Evolutionary conservation across 306 rosid species (phyloP).

Genomic region (Vicia sativa): DNA sequence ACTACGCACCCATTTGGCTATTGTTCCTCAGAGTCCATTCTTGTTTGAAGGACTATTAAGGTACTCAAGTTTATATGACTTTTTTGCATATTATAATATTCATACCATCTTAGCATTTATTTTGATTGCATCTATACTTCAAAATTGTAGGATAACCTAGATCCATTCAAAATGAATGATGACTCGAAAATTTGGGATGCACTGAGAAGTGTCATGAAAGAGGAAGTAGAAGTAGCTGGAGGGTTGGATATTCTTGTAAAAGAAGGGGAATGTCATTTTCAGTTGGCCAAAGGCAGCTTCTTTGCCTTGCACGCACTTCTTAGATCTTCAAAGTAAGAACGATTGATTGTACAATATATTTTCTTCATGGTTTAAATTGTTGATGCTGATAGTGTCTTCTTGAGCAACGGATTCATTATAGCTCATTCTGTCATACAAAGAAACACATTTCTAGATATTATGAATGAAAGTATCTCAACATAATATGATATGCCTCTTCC

Average conservation of each 20-base stretch:
- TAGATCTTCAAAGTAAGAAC: conserved; percentile 76
- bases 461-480: conserved; percentile 26
- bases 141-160: conserved; percentile 73
- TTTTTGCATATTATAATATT: conserved; percentile 1
- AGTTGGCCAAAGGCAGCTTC: conserved; percentile 92
- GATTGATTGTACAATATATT: neutral
- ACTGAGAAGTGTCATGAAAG: conserved; percentile 76
- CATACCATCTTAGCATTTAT: conserved; percentile 29
- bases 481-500: neutral
- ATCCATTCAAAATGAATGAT: conserved; percentile 65
- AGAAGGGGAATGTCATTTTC: conserved; percentile 84
- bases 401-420: conserved; percentile 13
- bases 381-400: conserved; percentile 4
- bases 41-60: conserved; percentile 89
- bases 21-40: conserved; percentile 97
- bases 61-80: conserved; percentile 39
- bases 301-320: conserved; percentile 98
- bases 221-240: conserved; percentile 81
- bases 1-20: conserved; percentile 78
- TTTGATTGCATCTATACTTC: conserved; percentile 30
- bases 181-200: conserved; percentile 78
- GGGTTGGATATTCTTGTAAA: conserved; percentile 72
- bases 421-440: neutral
- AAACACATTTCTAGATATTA: conserved; percentile 19
- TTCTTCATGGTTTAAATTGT: neutral